A percentile compares a stretch with the other conserved stretches of the same genome.
Conservation (phyloP, 805 yeast species). For the Sungouiozyma ichnusensis region DNA sequence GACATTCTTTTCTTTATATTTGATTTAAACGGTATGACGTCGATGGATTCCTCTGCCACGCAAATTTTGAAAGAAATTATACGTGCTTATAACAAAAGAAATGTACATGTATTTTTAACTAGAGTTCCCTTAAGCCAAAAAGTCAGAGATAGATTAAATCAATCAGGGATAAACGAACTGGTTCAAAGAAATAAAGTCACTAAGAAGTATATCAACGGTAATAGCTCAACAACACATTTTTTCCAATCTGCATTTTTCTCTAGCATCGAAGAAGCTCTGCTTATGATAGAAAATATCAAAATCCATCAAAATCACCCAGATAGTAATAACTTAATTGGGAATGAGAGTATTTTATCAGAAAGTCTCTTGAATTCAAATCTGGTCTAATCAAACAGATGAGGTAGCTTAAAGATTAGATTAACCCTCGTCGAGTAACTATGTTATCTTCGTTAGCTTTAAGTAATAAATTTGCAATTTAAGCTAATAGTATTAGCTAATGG, state of each 20-base stretch:
- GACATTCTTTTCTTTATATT: constrained; percentile 51
- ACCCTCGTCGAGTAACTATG: too few relatives aligned
- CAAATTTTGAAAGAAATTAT: constrained; percentile 60
- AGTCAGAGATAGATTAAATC: constrained; percentile 40
- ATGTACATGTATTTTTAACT: constrained; percentile 48
- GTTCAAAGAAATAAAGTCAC: constrained; percentile 1
- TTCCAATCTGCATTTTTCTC: constrained; percentile 8
- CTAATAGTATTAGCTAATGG: too few relatives aligned
- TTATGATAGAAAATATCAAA: constrained; percentile 3
- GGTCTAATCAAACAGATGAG: not conserved
- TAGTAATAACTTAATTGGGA: not conserved
- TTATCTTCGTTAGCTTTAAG: too few relatives aligned
- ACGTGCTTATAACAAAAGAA: constrained; percentile 40
- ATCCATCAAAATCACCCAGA: not conserved
- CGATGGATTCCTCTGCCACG: constrained; percentile 70
- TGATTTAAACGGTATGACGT: constrained; percentile 75
- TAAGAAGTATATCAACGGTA: not conserved
- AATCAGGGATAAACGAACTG: constrained; percentile 41
- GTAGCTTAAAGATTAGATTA: too few relatives aligned
- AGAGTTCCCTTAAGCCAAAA: constrained; percentile 41
- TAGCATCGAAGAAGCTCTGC: constrained; percentile 12
- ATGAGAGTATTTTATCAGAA: not conserved
- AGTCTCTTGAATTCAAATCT: constrained; percentile 3
- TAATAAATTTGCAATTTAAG: too few relatives aligned
- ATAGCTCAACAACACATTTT: not conserved